phyloP scores from a whole-genome alignment of 139 green algal species.

The Tetraselmis chui region DNA sequence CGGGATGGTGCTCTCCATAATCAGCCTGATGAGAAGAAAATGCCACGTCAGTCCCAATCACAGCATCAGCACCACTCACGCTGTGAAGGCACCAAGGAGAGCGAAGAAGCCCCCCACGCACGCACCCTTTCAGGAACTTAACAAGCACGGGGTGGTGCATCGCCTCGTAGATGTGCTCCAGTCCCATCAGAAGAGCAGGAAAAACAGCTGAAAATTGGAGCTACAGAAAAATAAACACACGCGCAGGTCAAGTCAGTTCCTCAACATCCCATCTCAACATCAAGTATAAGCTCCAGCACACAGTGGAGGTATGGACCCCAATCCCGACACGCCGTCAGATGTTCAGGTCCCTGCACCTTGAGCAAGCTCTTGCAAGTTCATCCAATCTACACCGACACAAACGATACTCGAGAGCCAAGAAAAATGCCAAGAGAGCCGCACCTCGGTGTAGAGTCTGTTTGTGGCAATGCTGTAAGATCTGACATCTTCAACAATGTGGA shows the following conservation, averaged over 20 bases:
- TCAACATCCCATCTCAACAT: no score
- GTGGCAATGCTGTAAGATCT: background rate
- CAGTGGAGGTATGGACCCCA: no score
- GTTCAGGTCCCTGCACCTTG: no score
- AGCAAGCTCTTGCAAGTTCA: no score
- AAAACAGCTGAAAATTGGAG: background rate
- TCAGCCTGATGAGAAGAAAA: background rate
- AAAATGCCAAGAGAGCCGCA: background rate
- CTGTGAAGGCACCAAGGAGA: no score
- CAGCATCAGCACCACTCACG: no score
- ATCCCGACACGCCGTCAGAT: no score
- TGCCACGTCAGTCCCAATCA: no score
- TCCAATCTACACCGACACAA: no score
- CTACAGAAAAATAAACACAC: background rate
- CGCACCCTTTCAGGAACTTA: background rate
- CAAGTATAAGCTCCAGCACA: no score
- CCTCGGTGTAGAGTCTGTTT: background rate
- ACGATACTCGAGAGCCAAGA: no score
- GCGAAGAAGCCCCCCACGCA: background rate
- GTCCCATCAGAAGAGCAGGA: background rate
- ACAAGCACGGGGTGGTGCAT: background rate
- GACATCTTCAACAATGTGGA: background rate
- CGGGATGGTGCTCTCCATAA: background rate
- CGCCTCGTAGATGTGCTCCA: background rate
- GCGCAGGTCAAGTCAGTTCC: no score